Evolutionary conservation across 1,139 yeast species (phyloP).

Genomic region (Suhomyces yuchorum): DNA sequence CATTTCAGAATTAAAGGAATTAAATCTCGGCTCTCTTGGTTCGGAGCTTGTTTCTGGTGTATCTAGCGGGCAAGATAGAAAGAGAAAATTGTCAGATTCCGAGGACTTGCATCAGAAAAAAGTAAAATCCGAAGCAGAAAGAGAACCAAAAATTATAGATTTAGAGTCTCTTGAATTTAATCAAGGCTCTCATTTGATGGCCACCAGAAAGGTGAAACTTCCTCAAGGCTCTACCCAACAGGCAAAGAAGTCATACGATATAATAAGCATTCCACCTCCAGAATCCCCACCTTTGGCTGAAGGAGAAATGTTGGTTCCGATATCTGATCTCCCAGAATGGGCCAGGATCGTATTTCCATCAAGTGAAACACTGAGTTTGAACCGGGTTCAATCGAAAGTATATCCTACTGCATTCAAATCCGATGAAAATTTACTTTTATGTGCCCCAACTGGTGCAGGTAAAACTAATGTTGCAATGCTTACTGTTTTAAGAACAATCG

Average conservation of each 20-base stretch:
- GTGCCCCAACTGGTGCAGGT: slow-evolving; percentile 99
- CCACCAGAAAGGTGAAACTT: slow-evolving; percentile 64
- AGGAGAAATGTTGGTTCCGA: slow-evolving; percentile 56
- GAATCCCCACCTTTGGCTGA: slow-evolving; percentile 52
- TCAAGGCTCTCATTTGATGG: slow-evolving; percentile 70
- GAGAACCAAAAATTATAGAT: slow-evolving; percentile 62
- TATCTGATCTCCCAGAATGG: slow-evolving; percentile 77
- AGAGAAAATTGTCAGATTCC: slow-evolving; percentile 20
- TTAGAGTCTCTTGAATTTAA: slow-evolving; percentile 66
- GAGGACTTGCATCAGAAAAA: slow-evolving; percentile 7
- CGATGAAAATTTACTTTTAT: slow-evolving; percentile 74
- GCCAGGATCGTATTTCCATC: slow-evolving; percentile 75
- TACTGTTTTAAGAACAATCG: slow-evolving; percentile 64
- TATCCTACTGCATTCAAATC: slow-evolving; percentile 72
- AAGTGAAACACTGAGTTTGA: slow-evolving; percentile 65
- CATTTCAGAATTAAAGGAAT: slow-evolving; percentile 24
- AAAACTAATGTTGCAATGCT: slow-evolving; percentile 94
- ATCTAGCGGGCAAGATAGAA: slow-evolving; percentile 15
- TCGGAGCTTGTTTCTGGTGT: slow-evolving; percentile 26
- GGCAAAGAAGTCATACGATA: slow-evolving; percentile 75
- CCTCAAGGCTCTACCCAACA: slow-evolving; percentile 86
- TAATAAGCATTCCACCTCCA: slow-evolving; percentile 75
- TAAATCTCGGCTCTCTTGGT: slow-evolving; percentile 27
- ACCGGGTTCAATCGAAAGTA: slow-evolving; percentile 81
- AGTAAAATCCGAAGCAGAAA: slow-evolving; percentile 11